A percentile compares a stretch with the other conserved stretches of the same genome.
These are phyloP conservation scores for Akanthomyces uredinophilus DNA, from an alignment of 2,329 filamentous ascomycete species.

Conservation along the genomic window DNA sequence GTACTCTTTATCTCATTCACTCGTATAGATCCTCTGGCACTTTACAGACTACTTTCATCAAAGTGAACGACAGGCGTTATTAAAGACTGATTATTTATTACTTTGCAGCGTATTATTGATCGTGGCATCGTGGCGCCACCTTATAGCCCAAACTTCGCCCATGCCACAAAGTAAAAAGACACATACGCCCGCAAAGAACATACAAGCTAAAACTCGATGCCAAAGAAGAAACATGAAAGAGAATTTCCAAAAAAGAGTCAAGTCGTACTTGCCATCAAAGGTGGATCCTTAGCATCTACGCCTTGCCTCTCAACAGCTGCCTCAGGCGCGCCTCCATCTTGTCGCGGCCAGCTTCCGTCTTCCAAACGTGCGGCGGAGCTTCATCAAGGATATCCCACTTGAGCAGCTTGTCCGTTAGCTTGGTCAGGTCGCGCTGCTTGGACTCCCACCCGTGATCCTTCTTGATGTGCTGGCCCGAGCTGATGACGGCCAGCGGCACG, in stretches of 20 bases:
- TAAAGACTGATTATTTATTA: background rate
- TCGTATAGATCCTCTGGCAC: slow-evolving; percentile 1
- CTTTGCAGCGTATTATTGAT: background rate
- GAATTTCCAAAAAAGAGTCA: background rate
- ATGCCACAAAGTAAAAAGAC: background rate
- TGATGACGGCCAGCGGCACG: slow-evolving; percentile 74
- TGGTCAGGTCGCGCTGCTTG: slow-evolving; percentile 79
- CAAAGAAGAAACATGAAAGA: background rate
- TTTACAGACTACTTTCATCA: too few relatives aligned
- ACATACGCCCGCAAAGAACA: background rate
- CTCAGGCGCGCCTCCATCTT: slow-evolving; percentile 74
- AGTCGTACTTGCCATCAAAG: background rate
- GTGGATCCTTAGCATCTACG: background rate
- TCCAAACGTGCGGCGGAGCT: slow-evolving; percentile 85
- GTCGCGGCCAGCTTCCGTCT: slow-evolving; percentile 63
- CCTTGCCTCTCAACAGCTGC: slow-evolving; percentile 51
- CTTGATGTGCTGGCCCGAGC: slow-evolving; percentile 68
- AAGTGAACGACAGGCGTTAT: background rate
- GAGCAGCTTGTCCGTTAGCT: slow-evolving; percentile 71
- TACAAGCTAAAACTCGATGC: background rate
- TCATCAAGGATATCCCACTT: slow-evolving; percentile 83
- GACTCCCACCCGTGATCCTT: slow-evolving; percentile 68
- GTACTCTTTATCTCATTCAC: background rate
- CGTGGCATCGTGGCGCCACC: background rate
- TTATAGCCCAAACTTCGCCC: background rate